Percentiles rank a stretch among this genome's conserved stretches.
Evolutionary conservation across 2,329 filamentous ascomycete species (phyloP).

Genomic region (Epichloe hybrida): DNA sequence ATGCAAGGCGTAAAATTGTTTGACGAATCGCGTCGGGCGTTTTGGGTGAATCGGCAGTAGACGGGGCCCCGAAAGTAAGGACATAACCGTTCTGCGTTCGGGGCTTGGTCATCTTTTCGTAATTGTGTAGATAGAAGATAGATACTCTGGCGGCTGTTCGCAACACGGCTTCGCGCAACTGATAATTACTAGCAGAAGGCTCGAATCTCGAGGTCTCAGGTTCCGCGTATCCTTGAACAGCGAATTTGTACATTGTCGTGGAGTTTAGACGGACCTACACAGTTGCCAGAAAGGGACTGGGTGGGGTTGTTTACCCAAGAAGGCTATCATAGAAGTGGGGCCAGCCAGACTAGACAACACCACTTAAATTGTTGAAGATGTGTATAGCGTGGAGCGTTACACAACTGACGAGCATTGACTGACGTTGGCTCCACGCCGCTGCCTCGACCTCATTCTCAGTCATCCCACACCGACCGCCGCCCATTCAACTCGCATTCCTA

Average conservation of each 20-base stretch:
- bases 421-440: conserved; percentile 2
- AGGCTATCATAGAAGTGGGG: not conserved
- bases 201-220: not conserved
- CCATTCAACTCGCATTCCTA: not conserved
- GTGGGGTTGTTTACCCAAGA: no score
- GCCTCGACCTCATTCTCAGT: conserved; percentile 1
- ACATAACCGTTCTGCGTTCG: not conserved
- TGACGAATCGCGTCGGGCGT: not conserved
- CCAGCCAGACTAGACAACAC: not conserved
- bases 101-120: not conserved
- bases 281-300: no score
- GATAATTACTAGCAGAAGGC: not conserved
- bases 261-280: no score
- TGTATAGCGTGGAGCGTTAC: conserved; percentile 2
- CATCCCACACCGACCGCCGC: not conserved
- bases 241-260: no score
- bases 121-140: not conserved
- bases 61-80: not conserved
- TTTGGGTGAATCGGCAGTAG: not conserved
- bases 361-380: not conserved
- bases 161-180: not conserved
- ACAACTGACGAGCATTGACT: conserved; percentile 1
- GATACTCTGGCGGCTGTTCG: not conserved
- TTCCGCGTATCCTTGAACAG: no score
- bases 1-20: conserved; percentile 1